Percentiles rank a stretch among this genome's conserved stretches.
phyloP scores from a whole-genome alignment of 306 rosid genomes.

The Vigna trinervia region DNA sequence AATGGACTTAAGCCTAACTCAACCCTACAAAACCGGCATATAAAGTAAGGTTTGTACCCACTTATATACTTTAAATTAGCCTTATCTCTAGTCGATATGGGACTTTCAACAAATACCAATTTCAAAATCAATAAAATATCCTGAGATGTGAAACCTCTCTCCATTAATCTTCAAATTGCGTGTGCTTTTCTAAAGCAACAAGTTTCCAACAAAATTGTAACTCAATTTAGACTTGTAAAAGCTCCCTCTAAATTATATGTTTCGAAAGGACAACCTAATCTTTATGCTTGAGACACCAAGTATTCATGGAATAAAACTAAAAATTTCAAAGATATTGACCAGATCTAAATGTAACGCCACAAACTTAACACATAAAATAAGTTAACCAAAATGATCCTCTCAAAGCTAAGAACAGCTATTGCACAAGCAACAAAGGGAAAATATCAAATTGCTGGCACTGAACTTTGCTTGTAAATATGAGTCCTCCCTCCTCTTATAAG shows the following conservation, averaged over 20 bases:
- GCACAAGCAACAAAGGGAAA: neutral
- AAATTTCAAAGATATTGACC: neutral
- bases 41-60: too few species aligned
- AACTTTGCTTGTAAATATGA: neutral
- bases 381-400: neutral
- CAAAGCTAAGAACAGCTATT: neutral
- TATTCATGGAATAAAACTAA: neutral
- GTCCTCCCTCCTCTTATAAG: neutral
- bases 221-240: neutral
- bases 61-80: too few species aligned
- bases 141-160: neutral
- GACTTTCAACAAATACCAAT: too few species aligned
- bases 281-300: neutral
- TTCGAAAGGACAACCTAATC: neutral
- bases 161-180: neutral
- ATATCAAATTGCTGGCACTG: constrained; percentile 1
- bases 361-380: neutral
- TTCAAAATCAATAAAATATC: too few species aligned
- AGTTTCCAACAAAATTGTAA: neutral
- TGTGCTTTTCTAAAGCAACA: constrained; percentile 2
- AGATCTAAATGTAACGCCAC: neutral
- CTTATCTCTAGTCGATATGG: too few species aligned
- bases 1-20: too few species aligned
- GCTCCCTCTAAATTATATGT: neutral
- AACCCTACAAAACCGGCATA: too few species aligned